Conservation (phyloP, 1,284 basidiomycete genomes). For the Tilletia horrida region DNA sequence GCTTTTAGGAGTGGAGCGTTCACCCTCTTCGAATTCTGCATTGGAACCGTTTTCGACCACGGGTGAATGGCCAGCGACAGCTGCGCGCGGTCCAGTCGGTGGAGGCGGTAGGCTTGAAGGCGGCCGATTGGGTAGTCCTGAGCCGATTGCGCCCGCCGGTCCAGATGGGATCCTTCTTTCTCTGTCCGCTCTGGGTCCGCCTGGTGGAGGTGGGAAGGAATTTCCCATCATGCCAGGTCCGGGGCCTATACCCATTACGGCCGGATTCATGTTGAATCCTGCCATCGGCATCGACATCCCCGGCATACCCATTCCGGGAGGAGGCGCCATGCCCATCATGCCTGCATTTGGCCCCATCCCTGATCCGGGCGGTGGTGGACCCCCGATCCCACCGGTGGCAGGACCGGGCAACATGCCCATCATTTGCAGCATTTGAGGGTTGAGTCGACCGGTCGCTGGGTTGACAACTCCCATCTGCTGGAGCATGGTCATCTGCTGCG, state of each 20-base stretch:
- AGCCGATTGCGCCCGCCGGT: not conserved
- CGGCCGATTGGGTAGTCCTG: slow-evolving; percentile 11
- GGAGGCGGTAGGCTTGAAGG: not conserved
- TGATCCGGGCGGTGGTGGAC: slow-evolving; percentile 10
- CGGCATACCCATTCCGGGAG: slow-evolving; percentile 33
- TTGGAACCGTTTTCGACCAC: no score
- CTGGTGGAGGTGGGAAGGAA: slow-evolving; percentile 5
- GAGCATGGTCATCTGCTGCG: slow-evolving; percentile 5
- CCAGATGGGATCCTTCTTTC: not conserved
- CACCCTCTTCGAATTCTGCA: no score
- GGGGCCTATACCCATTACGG: slow-evolving; percentile 9
- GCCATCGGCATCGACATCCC: slow-evolving; percentile 19
- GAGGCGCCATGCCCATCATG: slow-evolving; percentile 22
- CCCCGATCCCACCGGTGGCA: slow-evolving; percentile 5
- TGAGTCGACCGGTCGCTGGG: slow-evolving; percentile 23
- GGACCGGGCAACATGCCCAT: slow-evolving; percentile 32
- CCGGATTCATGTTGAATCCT: slow-evolving; percentile 11
- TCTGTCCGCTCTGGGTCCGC: slow-evolving; percentile 4
- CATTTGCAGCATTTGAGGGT: slow-evolving; percentile 32
- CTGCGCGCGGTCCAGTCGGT: no score
- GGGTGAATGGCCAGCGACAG: no score
- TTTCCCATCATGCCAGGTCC: not conserved
- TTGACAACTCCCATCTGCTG: slow-evolving; percentile 13
- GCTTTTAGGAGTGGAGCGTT: no score
- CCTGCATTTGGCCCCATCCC: slow-evolving; percentile 23